These are phyloP conservation scores for Euphorbia celastroides DNA, from an alignment of 441 rosid species.

Conservation along the genomic window DNA sequence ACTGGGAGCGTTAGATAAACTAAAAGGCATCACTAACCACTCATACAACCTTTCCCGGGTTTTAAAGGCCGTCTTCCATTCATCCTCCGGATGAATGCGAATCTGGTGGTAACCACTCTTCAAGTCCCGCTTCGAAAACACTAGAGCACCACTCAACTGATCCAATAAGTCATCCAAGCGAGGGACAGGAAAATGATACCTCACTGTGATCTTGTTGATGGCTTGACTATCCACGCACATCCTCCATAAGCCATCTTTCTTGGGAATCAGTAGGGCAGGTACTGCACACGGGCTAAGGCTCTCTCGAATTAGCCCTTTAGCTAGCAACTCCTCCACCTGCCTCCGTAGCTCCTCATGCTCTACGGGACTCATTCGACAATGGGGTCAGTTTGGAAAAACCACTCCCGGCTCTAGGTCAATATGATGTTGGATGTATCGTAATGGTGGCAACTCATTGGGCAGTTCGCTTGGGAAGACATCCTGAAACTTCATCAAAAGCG, in stretches of 20 bases:
- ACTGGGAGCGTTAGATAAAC: not conserved
- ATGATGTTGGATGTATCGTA: not conserved
- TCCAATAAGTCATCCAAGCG: not conserved
- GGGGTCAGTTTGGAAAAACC: not conserved
- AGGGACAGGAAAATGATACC: not conserved
- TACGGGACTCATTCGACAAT: no score
- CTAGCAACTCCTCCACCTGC: not conserved
- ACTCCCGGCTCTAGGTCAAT: not conserved
- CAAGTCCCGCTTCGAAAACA: not conserved
- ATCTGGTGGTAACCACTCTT: not conserved
- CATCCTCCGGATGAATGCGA: not conserved
- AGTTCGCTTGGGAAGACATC: not conserved
- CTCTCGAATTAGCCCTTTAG: not conserved
- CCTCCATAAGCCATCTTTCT: not conserved
- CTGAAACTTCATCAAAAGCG: not conserved
- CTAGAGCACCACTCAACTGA: not conserved
- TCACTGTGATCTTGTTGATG: not conserved
- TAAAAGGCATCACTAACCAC: not conserved
- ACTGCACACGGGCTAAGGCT: not conserved
- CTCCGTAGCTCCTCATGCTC: no score
- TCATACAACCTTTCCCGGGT: not conserved
- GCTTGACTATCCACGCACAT: slow-evolving; percentile 1
- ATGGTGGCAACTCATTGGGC: not conserved
- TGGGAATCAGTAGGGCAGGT: not conserved
- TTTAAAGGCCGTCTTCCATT: not conserved